A percentile compares a stretch with the other conserved stretches of the same genome.
phyloP scores from a whole-genome alignment of 306 rosid genomes.

The Vigna nakashimae region DNA sequence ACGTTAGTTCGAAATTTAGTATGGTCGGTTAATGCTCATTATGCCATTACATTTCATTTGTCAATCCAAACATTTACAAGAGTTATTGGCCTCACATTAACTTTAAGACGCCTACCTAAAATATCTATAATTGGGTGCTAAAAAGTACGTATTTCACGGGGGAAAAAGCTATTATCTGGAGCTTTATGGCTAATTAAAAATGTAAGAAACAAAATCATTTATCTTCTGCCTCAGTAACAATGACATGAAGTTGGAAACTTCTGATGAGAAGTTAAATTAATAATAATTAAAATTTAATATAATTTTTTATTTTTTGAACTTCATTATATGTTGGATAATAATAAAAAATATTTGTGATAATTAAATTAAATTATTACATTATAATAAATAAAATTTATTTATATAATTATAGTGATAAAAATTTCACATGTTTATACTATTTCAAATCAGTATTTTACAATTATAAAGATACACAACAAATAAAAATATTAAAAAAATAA shows the following conservation, averaged over 20 bases:
- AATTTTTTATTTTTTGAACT: too few relatives aligned
- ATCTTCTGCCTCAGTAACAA: background rate
- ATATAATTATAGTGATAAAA: too few relatives aligned
- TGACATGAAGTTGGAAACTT: background rate
- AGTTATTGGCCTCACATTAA: background rate
- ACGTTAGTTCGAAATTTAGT: background rate
- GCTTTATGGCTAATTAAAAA: background rate
- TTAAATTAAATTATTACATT: too few relatives aligned
- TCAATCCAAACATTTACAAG: background rate
- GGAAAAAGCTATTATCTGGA: background rate
- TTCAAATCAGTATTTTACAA: too few relatives aligned
- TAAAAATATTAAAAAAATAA: too few relatives aligned
- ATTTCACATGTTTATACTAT: too few relatives aligned
- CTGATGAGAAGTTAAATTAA: background rate
- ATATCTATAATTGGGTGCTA: background rate
- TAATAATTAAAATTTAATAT: too few relatives aligned
- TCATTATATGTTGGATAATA: too few relatives aligned
- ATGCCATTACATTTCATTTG: background rate
- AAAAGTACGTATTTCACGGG: background rate
- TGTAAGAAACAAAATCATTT: background rate
- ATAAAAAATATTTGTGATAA: too few relatives aligned
- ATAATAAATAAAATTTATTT: too few relatives aligned
- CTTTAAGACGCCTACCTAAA: conserved; percentile 22
- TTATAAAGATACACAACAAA: too few relatives aligned
- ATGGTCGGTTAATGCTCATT: background rate